Evolutionary conservation across 1,284 basidiomycete species (phyloP).

Genomic region (Leccinum pachyderme): DNA sequence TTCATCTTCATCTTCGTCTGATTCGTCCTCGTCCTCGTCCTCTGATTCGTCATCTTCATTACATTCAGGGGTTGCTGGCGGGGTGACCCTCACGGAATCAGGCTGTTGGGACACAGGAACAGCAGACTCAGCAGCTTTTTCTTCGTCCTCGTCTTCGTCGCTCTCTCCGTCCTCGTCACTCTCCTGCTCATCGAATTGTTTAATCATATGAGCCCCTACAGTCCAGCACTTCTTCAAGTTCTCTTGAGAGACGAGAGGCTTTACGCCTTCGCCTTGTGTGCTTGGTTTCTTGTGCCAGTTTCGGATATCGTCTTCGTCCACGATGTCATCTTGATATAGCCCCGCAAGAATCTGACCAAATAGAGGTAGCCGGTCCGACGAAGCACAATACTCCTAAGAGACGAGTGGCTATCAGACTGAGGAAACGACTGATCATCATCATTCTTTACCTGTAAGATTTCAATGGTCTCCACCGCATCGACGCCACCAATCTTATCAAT

Average conservation of each 20-base stretch:
- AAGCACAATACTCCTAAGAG: constrained; percentile 59
- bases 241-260: constrained; percentile 42
- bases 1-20: constrained; percentile 14
- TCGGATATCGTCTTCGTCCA: constrained; percentile 78
- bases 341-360: constrained; percentile 77
- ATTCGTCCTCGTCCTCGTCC: constrained; percentile 13
- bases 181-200: constrained; percentile 75
- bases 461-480: constrained; percentile 71
- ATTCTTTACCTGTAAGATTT: constrained; percentile 60
- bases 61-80: constrained; percentile 22
- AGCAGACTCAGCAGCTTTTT: not conserved
- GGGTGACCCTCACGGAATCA: constrained; percentile 1
- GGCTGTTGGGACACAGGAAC: not conserved
- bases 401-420: not conserved
- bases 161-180: constrained; percentile 42
- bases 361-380: constrained; percentile 55
- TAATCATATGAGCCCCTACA: constrained; percentile 70
- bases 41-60: constrained; percentile 18
- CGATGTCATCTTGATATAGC: constrained; percentile 73
- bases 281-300: constrained; percentile 59
- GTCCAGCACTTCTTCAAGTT: constrained; percentile 68
- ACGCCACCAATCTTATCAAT: constrained; percentile 75
- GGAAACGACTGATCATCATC: not conserved
- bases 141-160: constrained; percentile 4
- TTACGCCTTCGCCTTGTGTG: constrained; percentile 49